phyloP scores from a whole-genome alignment of 495 filamentous ascomycete genomes.

The Podospora comata region DNA sequence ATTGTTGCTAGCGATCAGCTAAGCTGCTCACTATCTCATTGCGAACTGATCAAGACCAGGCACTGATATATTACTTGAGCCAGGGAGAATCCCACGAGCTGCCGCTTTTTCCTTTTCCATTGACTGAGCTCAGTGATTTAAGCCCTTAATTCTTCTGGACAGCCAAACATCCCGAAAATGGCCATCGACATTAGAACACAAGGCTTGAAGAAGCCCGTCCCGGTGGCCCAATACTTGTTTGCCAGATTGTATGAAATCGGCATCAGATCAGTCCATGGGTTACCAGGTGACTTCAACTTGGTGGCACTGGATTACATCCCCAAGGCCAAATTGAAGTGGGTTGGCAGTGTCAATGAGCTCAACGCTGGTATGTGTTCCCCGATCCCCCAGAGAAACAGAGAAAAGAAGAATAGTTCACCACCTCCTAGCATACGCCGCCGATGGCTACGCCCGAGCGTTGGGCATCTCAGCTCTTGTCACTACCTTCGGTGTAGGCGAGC shows the following conservation, averaged over 20 bases:
- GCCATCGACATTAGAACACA: slow-evolving; percentile 35
- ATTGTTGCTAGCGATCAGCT: not conserved
- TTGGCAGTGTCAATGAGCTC: slow-evolving; percentile 77
- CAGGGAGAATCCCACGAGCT: not conserved
- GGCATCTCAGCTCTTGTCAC: slow-evolving; percentile 71
- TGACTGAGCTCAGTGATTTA: not conserved
- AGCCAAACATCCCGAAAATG: slow-evolving; percentile 22
- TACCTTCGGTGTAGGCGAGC: slow-evolving; percentile 77
- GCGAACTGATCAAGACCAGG: not conserved
- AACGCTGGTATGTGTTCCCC: slow-evolving; percentile 58
- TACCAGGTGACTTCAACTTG: slow-evolving; percentile 79
- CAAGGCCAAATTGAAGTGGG: slow-evolving; percentile 64
- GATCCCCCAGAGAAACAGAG: not conserved
- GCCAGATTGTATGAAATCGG: slow-evolving; percentile 66
- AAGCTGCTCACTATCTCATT: not conserved
- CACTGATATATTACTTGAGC: not conserved
- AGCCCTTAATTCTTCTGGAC: not conserved
- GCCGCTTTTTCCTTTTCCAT: not conserved
- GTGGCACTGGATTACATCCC: slow-evolving; percentile 63
- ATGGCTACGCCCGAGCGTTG: slow-evolving; percentile 74
- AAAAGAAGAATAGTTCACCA: not conserved
- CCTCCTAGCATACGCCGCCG: slow-evolving; percentile 62
- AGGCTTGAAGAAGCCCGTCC: slow-evolving; percentile 43
- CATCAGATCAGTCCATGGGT: slow-evolving; percentile 62
- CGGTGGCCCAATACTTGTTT: slow-evolving; percentile 64